Conservation (phyloP, 2,329 filamentous ascomycete species). For the Fusarium vanettenii region DNA sequence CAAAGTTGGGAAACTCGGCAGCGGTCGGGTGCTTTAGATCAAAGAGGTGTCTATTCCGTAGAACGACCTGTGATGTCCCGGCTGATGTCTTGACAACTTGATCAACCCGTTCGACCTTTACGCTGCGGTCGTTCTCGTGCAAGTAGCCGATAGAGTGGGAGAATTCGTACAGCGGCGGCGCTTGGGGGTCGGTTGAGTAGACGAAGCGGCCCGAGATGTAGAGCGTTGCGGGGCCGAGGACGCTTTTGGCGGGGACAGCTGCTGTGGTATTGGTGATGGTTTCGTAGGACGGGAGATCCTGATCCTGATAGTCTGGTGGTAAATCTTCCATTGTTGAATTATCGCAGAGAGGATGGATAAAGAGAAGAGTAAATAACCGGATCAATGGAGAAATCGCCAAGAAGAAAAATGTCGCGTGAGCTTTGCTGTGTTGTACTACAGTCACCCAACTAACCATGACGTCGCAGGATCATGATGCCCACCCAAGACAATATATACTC, state of each 20-base stretch:
- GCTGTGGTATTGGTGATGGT: slow-evolving; percentile 17
- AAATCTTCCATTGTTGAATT: slow-evolving; percentile 24
- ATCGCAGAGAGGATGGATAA: neutral
- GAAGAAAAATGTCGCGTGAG: slow-evolving; percentile 22
- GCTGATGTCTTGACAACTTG: slow-evolving; percentile 36
- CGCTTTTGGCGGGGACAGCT: slow-evolving; percentile 9
- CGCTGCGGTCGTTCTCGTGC: slow-evolving; percentile 45
- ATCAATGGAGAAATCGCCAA: neutral
- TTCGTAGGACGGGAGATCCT: slow-evolving; percentile 41
- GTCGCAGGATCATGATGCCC: slow-evolving; percentile 17
- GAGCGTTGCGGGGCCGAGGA: slow-evolving; percentile 48
- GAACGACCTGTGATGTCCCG: slow-evolving; percentile 40
- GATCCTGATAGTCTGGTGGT: slow-evolving; percentile 14
- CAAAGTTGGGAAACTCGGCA: slow-evolving; percentile 44
- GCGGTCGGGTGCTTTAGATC: slow-evolving; percentile 48
- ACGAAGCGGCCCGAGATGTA: slow-evolving; percentile 50
- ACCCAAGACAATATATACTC: neutral
- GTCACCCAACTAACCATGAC: slow-evolving; percentile 27
- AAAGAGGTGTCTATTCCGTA: slow-evolving; percentile 49
- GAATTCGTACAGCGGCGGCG: slow-evolving; percentile 51
- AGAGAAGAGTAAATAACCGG: neutral
- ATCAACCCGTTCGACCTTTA: slow-evolving; percentile 49
- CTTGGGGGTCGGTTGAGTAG: slow-evolving; percentile 43
- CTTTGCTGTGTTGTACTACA: neutral
- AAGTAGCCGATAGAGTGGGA: slow-evolving; percentile 50